Conservation (phyloP, 2,329 filamentous ascomycete genomes). For the Aureobasidium sp. region DNA sequence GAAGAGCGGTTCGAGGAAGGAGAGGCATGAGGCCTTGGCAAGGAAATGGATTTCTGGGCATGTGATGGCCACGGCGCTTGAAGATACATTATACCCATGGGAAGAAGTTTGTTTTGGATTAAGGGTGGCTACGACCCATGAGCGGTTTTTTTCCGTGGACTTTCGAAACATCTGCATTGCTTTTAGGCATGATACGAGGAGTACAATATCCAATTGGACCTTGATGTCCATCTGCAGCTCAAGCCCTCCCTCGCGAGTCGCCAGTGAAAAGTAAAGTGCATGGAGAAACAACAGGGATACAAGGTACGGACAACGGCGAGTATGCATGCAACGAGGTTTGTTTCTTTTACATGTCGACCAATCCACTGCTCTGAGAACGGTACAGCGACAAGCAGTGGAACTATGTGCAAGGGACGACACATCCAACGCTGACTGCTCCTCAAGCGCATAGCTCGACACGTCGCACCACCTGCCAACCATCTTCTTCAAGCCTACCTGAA, state of each 20-base stretch:
- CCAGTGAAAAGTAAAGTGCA: neutral
- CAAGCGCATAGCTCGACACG: neutral
- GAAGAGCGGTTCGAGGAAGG: neutral
- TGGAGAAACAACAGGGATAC: neutral
- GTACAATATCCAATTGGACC: neutral
- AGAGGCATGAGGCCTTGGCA: neutral
- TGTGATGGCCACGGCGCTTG: neutral
- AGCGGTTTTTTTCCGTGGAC: neutral
- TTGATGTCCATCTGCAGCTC: neutral
- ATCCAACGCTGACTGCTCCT: slow-evolving; percentile 8
- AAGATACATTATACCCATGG: slow-evolving; percentile 5
- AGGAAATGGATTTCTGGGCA: neutral
- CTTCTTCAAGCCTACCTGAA: neutral
- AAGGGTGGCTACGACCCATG: neutral
- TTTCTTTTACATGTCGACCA: neutral
- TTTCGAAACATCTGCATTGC: neutral
- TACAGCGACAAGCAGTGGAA: neutral
- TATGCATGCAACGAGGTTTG: neutral
- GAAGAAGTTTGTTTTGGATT: neutral
- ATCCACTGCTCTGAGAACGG: neutral
- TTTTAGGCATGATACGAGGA: neutral
- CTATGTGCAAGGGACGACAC: slow-evolving; percentile 2
- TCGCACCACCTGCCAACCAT: neutral
- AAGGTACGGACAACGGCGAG: neutral
- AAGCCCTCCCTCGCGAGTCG: neutral